Evolutionary conservation across 2,329 filamentous ascomycete species (phyloP).

Genomic region (Neofusicoccum ribis): DNA sequence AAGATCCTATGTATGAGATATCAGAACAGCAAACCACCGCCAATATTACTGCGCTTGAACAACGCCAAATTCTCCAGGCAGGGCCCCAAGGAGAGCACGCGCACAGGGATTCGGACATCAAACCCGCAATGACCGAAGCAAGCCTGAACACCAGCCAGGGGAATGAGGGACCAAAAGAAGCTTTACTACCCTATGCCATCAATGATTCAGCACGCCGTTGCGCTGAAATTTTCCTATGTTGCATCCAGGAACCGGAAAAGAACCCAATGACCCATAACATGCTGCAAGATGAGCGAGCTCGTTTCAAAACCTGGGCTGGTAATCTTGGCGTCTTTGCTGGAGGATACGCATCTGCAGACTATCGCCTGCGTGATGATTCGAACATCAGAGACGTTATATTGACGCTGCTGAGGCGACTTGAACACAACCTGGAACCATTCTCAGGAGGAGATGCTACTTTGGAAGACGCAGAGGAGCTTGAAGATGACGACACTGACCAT

Average conservation of each 20-base stretch:
- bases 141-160: no score
- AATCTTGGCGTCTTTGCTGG: background rate
- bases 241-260: background rate
- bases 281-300: background rate
- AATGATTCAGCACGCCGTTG: background rate
- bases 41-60: no score
- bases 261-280: background rate
- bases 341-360: background rate
- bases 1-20: no score
- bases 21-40: no score
- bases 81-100: no score
- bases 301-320: background rate
- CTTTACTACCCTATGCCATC: no score
- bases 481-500: background rate
- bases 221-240: background rate
- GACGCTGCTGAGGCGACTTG: background rate
- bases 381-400: background rate
- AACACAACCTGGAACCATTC: background rate
- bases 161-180: no score
- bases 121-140: no score
- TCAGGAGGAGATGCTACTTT: no score
- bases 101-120: no score
- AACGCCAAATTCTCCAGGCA: no score
- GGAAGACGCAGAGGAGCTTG: background rate
- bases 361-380: background rate